These are phyloP conservation scores for Saccharomycopsis hybrid DNA, from an alignment of 1,139 yeast genomes.

Conservation along the genomic window DNA sequence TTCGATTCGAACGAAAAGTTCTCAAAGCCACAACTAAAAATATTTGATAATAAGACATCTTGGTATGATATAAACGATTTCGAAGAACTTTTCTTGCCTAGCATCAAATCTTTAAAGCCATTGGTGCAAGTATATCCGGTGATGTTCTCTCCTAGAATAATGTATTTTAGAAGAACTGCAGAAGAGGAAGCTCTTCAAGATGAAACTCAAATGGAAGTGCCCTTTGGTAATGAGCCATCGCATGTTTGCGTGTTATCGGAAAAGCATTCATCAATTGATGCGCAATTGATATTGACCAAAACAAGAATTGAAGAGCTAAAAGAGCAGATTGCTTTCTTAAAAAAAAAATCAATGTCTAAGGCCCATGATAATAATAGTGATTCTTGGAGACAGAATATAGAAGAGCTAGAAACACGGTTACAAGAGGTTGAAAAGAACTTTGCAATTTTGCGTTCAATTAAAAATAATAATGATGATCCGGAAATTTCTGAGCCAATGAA, in stretches of 20 bases:
- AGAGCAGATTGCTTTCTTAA: conserved; percentile 20
- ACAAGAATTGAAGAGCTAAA: conserved; percentile 27
- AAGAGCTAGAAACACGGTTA: conserved; percentile 27
- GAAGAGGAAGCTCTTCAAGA: neutral
- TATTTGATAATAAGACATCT: conserved; percentile 39
- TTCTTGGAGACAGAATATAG: conserved; percentile 26
- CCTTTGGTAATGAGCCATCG: conserved; percentile 42
- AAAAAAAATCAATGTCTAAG: conserved; percentile 17
- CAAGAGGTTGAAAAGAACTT: conserved; percentile 43
- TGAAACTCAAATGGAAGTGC: conserved; percentile 19
- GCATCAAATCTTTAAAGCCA: conserved; percentile 41
- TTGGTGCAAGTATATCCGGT: conserved; percentile 56
- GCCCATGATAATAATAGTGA: too few species aligned
- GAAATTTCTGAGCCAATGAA: neutral
- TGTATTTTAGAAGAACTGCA: conserved; percentile 52
- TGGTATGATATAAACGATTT: conserved; percentile 87
- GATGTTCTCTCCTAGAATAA: conserved; percentile 66
- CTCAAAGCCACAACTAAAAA: conserved; percentile 25
- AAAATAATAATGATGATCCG: conserved; percentile 27
- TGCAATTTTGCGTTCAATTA: conserved; percentile 33
- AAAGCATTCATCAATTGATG: conserved; percentile 12
- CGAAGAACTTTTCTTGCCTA: conserved; percentile 50
- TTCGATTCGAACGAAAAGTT: conserved; percentile 53
- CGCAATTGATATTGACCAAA: conserved; percentile 24
- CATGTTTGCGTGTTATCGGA: conserved; percentile 60